Evolutionary conservation across 768 basidiomycete species (phyloP), one percentile per base, ranked within the genome.

Genomic region (Tricholoma saponaceum): DNA sequence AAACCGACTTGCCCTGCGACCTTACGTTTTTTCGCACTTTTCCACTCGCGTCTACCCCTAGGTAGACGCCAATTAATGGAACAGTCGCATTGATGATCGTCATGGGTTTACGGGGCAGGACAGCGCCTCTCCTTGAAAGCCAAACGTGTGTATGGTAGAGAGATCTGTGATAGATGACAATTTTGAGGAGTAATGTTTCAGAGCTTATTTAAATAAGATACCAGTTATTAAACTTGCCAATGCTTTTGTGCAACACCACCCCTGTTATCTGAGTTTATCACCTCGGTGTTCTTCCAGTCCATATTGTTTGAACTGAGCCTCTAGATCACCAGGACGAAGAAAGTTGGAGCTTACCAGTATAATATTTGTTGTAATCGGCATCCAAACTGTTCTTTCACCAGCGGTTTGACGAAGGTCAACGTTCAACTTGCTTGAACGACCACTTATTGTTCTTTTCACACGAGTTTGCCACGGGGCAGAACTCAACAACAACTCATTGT

Each of bases 171-270:
- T 92, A 0, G 85, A 81, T 3, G 83, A 71, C 0, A 99, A 77
- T 70, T 99, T 99, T 5, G 96, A 98, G 0, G 96, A 98, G 67
- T 94, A 85, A 65, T 97, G 91, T 68, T 97, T 98, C 58, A 95
- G 74, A 0, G 85, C 95, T 95, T 7, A 44, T 95, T 30, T 20
- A 16, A 5, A 18, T 18, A n/a, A 44, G 22, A 54, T 18, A 49
- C n/a, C n/a, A n/a, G n/a, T 22, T 14, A 26, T 43, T 9, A 22
- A 8, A 70, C 85, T 46, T 44, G 93, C 95, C 95, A 26, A 97
- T 81, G 55, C 74, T 82, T 10, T 85, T 83, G 68, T 0, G 83
- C 74, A 51, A 99, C 94, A 0, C 97, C 97, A 56, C 76, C 81
- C 0, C 96, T 97, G 71, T 98, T 97, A n/a, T n/a, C n/a, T n/a